These are phyloP conservation scores for Metschnikowia lochheadii DNA, from an alignment of 805 yeast species.

Conservation along the genomic window DNA sequence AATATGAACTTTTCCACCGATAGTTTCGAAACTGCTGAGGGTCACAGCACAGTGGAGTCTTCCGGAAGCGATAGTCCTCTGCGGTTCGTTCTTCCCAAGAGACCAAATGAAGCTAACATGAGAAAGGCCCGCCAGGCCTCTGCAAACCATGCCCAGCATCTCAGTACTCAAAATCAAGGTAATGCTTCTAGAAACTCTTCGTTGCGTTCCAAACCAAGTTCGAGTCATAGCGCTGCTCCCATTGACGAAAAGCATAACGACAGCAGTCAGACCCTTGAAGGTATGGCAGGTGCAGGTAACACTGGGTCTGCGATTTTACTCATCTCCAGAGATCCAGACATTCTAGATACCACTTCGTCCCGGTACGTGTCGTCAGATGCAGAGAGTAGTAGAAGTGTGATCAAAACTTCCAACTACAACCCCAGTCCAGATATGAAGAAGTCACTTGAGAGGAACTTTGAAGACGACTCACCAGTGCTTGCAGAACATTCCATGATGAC, in stretches of 20 bases:
- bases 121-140: slow-evolving; percentile 15
- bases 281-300: not conserved
- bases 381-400: not conserved
- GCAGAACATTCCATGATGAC: not conserved
- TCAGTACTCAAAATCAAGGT: not conserved
- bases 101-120: slow-evolving; percentile 15
- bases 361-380: not conserved
- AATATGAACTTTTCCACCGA: slow-evolving; percentile 6
- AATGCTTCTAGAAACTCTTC: not conserved
- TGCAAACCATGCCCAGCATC: slow-evolving; percentile 4
- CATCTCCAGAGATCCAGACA: too few species aligned
- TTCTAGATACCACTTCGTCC: slow-evolving; percentile 1
- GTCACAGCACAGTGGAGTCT: not conserved
- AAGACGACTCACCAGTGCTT: not conserved
- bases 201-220: not conserved
- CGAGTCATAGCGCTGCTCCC: not conserved
- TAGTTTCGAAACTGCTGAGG: slow-evolving; percentile 17
- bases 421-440: not conserved
- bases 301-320: not conserved
- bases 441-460: not conserved
- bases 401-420: not conserved
- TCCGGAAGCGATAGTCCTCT: not conserved
- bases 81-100: slow-evolving; percentile 13
- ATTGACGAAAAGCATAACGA: not conserved
- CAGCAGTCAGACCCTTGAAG: not conserved